Base-by-base conservation (phyloP, 1,284 basidiomycete species). In the Mrakiaceae sp. region DNA sequence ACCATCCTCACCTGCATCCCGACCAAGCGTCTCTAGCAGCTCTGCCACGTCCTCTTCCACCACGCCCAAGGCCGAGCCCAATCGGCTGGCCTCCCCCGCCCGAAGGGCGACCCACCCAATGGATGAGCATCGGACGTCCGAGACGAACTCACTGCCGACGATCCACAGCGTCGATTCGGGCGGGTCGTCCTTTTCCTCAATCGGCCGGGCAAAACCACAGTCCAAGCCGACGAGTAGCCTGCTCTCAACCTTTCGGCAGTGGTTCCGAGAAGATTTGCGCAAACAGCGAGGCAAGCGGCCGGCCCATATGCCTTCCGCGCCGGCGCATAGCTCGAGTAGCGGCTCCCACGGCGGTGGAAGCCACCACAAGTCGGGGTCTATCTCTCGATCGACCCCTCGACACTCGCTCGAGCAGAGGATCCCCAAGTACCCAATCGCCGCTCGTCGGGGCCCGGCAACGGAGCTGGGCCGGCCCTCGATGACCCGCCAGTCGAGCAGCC, bases 221-320 rank as follows among this genome's bases (percentile, higher is more conserved):
- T 54, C 60, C 48, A 67, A 70, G 60, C 64, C 71, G 62, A 60
- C 70, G 3, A 71, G 69, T 58, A 75, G 75, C 48, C 69, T 80
- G 11, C 77, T 79, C 70, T 75, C 73, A 1, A 75, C 74, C 3
- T 78, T 80, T 70, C 75, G 76, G 11, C 72, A 76, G 62, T 74
- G 79, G 71, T 80, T 79, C 69, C 74, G 77, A 64, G 78, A 79
- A 46, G 78, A 78, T 52, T 70, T 72, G 10, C 73, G 74, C 11
- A 75, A 77, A 51, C 70, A 75, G 3, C 16, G 56, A 64, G 27
- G 53, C 9, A 43, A 48, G n/a, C 63, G 57, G 10, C 54, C 47
- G 0, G 39, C 40, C n/a, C 52, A 70, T 27, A 27, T 27, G 27
- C 27, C 27, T 27, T 27, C 27, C 27, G 27, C 27, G 27, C 27